Percentiles rank a stretch among this genome's conserved stretches.
Conservation (phyloP, 352 stramenopile species). For the Pythium guiyangense region DNA sequence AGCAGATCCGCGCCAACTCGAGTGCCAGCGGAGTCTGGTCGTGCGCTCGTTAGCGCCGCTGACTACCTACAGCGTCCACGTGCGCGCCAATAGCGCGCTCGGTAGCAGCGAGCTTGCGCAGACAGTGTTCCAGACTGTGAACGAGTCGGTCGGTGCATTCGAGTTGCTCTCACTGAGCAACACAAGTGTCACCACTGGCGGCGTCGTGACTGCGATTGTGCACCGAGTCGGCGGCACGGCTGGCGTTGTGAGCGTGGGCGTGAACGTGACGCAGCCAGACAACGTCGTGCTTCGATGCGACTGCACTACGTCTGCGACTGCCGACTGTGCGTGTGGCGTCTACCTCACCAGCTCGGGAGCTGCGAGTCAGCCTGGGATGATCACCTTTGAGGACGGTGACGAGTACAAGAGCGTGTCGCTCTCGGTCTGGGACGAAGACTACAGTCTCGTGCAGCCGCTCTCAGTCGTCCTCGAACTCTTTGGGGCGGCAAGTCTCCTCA, state of each 20-base stretch:
- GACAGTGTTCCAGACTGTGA: neutral
- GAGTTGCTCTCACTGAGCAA: conserved; percentile 18
- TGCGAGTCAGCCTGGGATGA: conserved; percentile 10
- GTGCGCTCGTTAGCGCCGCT: neutral
- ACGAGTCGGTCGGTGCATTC: conserved; percentile 12
- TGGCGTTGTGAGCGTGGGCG: conserved; percentile 18
- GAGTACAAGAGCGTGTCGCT: conserved; percentile 26
- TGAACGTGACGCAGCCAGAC: conserved; percentile 29
- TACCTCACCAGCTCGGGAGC: conserved; percentile 15
- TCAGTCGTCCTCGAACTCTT: conserved; percentile 18
- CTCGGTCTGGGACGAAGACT: conserved; percentile 32
- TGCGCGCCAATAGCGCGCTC: conserved; percentile 2
- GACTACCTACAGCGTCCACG: conserved; percentile 5
- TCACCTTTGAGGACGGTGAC: conserved; percentile 47
- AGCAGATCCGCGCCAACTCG: neutral
- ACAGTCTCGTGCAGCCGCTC: conserved; percentile 16
- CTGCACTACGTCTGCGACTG: neutral
- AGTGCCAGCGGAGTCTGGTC: conserved; percentile 1
- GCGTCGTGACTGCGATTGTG: conserved; percentile 18
- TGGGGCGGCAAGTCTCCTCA: conserved; percentile 9
- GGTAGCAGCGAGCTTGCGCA: conserved; percentile 1
- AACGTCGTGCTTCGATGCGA: conserved; percentile 29
- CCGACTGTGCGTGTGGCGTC: conserved; percentile 33
- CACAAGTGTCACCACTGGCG: conserved; percentile 11
- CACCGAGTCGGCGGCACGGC: conserved; percentile 30